Base-by-base conservation (phyloP, 2,329 filamentous ascomycete genomes). In the Triangularia setosa region DNA sequence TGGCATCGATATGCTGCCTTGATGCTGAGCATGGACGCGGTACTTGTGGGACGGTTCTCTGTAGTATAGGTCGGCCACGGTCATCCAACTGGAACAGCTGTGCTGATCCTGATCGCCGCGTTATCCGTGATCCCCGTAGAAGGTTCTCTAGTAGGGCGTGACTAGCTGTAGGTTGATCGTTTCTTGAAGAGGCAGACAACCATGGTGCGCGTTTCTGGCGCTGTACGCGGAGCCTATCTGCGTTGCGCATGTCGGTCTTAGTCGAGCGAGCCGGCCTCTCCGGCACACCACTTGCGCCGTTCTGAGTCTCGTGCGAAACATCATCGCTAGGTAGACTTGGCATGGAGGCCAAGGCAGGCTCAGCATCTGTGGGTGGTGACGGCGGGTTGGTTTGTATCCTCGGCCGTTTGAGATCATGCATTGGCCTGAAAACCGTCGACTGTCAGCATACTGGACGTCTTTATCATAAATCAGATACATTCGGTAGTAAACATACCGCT, bases 361-460 rank as follows among this genome's bases (percentile, higher is more conserved):
- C 54, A 14, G 54, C 24, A 57, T 57, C 54, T 57, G 54, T 57
- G 40, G 40, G 40, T 48, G 40, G 40, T 48, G 40, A 48, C 40
- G 40, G 40, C 40, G 40, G 40, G 18, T 57, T 28, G 18, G 54
- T 27, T 57, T 57, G 54, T 57, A 30, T 57, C 54, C 54, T 57
- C 54, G 54, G 54, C 54, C 54, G 54, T 57, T 57, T 57, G 25
- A 57, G 21, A n/a, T 57, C 23, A 57, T 57, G 54, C n/a, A 57
- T 57, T 57, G 54, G 54, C 25, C 54, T 57, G 40, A 28, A 57
- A 28, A 57, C 54, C 23, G 24, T 57, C 24, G 24, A 57, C 21
- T 57, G 54, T 57, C 54, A 57, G 25, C 25, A 30, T 25, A 57
- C 54, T 57, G 24, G 23, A 55, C 23, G 23, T 55, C 25, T 30